These are phyloP conservation scores for Aegilops longissima DNA, from an alignment of 176 grass and related monocot genomes.

Conservation along the genomic window DNA sequence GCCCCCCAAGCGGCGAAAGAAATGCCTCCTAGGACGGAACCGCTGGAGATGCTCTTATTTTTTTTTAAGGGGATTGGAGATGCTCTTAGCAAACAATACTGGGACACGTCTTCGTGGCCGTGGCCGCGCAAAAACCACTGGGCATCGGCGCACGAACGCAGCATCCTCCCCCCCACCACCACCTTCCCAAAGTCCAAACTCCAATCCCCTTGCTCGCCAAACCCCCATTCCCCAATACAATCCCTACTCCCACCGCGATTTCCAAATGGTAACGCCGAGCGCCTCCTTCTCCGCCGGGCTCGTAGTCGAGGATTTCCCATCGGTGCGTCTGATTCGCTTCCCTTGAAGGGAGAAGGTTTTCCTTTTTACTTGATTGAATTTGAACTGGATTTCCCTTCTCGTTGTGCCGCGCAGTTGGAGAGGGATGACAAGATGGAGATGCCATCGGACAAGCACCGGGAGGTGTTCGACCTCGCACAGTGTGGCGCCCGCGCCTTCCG, in stretches of 20 bases:
- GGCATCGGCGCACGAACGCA: constrained; percentile 43
- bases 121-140: constrained; percentile 58
- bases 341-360: not conserved
- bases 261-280: constrained; percentile 33
- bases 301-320: constrained; percentile 66
- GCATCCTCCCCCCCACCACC: constrained; percentile 29
- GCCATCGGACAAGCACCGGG: constrained; percentile 51
- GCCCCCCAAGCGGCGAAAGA: no score
- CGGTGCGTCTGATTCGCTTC: constrained; percentile 39
- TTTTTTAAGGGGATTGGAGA: no score
- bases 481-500: constrained; percentile 56
- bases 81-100: no score
- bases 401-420: constrained; percentile 56
- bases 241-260: not conserved
- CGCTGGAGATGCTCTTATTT: no score
- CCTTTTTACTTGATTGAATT: not conserved
- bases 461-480: constrained; percentile 67
- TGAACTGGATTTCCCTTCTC: constrained; percentile 18
- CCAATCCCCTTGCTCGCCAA: constrained; percentile 6
- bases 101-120: not conserved
- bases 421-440: constrained; percentile 65
- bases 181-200: not conserved
- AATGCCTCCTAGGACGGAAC: no score
- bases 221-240: not conserved
- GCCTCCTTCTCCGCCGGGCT: constrained; percentile 44